Evolutionary conservation across 192 early-diverging fungal genomes (phyloP), one percentile per base, ranked within the genome.

Genomic region (Rhizophagus clarus): DNA sequence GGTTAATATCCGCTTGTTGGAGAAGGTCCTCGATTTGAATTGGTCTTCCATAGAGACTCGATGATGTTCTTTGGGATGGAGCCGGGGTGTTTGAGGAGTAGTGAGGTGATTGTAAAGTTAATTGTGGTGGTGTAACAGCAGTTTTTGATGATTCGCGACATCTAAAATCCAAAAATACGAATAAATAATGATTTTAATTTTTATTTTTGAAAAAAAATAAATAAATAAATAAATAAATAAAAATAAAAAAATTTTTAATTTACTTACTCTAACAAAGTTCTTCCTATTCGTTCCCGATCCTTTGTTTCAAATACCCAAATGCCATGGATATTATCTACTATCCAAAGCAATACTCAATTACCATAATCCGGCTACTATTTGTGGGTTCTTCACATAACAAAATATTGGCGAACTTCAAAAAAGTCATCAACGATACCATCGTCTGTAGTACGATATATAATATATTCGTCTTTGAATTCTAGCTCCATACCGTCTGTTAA

Each of bases 401-500:
- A 63, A 56, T 24, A 72, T 24, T 60, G 47, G 47, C 22, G 17
- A 76, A 29, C 9, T 64, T 29, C 11, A 85, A 42, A 22, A 85
- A 71, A 47, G 7, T 34, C 4, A 40, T 66, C n/a, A 68, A 32
- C 2, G 63, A 80, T 87, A 91, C 92, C 92, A 70, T 90, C 86
- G 32, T 85, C 88, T 56, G 89, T 88, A 60, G 89, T 88, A 60
- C 89, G 88, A 82, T 96, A 98, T 67, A 98, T 98, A 56, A 96
- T 92, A 80, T 95, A 96, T 81, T 97, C 92, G 20, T 91, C 89
- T 47, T 91, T 89, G n/a, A 93, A 77, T 80, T 96, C 91, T 77
- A 97, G 89, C 61, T 93, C 91, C 87, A 96, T 91, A 49, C 92
- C 90, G 2, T 88, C 86, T 17, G 81, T 87, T 49, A 98, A 82